Percentiles rank a stretch among this genome's conserved stretches.
phyloP scores from a whole-genome alignment of 2,329 filamentous ascomycete species.

The Phaeosphaeria sp. region DNA sequence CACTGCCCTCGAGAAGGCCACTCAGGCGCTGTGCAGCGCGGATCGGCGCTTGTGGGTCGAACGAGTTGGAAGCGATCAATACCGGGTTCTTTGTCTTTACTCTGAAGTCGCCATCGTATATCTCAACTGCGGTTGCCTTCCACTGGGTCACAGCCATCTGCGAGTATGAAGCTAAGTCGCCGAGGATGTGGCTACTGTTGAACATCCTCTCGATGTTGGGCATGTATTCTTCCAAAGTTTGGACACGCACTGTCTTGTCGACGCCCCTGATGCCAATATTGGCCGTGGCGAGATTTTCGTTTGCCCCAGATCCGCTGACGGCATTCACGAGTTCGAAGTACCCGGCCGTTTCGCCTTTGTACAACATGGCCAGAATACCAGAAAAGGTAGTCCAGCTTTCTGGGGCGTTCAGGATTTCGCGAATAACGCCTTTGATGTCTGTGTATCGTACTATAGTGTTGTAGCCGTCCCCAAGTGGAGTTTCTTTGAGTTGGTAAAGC shows the following conservation, averaged over 20 bases:
- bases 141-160: conserved; percentile 11
- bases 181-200: conserved; percentile 2
- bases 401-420: background rate
- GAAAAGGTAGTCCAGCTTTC: background rate
- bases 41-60: conserved; percentile 13
- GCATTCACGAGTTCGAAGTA: too few species aligned
- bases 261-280: conserved; percentile 4
- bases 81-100: conserved; percentile 17
- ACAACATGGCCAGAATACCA: background rate
- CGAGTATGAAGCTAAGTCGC: background rate
- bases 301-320: too few species aligned
- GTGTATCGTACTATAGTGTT: background rate
- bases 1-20: conserved; percentile 12
- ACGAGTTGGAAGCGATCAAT: conserved; percentile 9
- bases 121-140: conserved; percentile 9
- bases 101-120: conserved; percentile 13
- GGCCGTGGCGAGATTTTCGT: too few species aligned
- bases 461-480: conserved; percentile 4
- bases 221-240: conserved; percentile 1
- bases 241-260: conserved; percentile 4
- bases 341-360: background rate
- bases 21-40: conserved; percentile 8
- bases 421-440: background rate
- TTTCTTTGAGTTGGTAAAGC: background rate
- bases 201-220: background rate